Conservation (phyloP, 768 basidiomycete species). For the Amanita fuliginea region DNA sequence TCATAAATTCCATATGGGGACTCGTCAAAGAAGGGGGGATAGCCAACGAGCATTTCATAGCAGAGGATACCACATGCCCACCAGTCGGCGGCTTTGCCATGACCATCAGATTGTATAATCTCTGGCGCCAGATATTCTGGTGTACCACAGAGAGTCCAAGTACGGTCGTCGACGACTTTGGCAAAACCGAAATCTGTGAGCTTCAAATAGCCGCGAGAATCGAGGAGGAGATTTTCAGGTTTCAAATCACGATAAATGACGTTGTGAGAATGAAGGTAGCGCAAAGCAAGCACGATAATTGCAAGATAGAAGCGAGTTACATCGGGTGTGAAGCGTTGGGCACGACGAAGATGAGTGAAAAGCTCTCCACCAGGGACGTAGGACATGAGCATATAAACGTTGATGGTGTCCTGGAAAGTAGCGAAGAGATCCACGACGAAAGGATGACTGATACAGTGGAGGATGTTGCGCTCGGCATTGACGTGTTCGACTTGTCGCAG, state of each 20-base stretch:
- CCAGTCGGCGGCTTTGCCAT: slow-evolving; percentile 98
- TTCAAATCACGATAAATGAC: slow-evolving; percentile 99
- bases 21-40: slow-evolving; percentile 97
- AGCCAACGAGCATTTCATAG: slow-evolving; percentile 98
- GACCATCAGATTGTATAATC: slow-evolving; percentile 95
- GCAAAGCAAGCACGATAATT: slow-evolving; percentile 89
- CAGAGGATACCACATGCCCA: slow-evolving; percentile 97
- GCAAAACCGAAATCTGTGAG: slow-evolving; percentile 98
- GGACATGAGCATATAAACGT: slow-evolving; percentile 97
- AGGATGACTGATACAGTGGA: slow-evolving; percentile 85
- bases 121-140: slow-evolving; percentile 97
- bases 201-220: slow-evolving; percentile 85
- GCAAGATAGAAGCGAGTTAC: slow-evolving; percentile 98
- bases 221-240: slow-evolving; percentile 96
- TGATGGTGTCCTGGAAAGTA: slow-evolving; percentile 90
- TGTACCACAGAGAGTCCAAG: slow-evolving; percentile 95
- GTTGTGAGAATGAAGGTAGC: slow-evolving; percentile 91
- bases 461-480: slow-evolving; percentile 90
- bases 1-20: slow-evolving; percentile 98
- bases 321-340: slow-evolving; percentile 90
- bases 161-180: slow-evolving; percentile 94
- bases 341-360: slow-evolving; percentile 91
- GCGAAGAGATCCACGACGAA: slow-evolving; percentile 96
- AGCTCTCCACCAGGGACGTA: slow-evolving; percentile 96
- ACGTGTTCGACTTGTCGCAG: slow-evolving; percentile 97